phyloP scores from a whole-genome alignment of 768 basidiomycete genomes.

The Lactifluus subvellereus region DNA sequence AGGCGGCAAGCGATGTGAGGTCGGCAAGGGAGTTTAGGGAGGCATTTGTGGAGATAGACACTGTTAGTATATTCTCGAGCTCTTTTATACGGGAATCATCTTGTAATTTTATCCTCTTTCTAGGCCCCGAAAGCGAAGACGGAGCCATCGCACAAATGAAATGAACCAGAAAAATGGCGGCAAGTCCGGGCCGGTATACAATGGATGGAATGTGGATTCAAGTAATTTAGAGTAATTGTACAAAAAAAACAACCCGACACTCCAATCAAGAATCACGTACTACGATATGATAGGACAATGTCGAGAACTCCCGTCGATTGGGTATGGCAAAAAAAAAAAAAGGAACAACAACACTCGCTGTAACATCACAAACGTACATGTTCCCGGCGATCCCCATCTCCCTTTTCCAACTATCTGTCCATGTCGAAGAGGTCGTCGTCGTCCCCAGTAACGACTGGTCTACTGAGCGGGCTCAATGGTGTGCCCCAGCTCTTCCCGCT shows the following conservation, averaged over 20 bases:
- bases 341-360: neutral
- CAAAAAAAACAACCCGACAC: conserved; percentile 1
- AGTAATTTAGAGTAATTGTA: conserved; percentile 16
- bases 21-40: conserved; percentile 78
- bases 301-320: conserved; percentile 6
- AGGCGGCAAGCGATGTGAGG: conserved; percentile 54
- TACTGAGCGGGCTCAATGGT: conserved; percentile 54
- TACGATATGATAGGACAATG: conserved; percentile 14
- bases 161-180: neutral
- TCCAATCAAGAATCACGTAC: conserved; percentile 18
- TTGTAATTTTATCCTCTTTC: conserved; percentile 29
- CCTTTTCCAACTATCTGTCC: conserved; percentile 40
- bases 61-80: conserved; percentile 52
- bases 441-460: conserved; percentile 53
- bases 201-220: neutral
- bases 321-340: conserved; percentile 14
- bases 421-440: conserved; percentile 68
- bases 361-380: conserved; percentile 17
- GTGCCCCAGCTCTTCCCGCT: conserved; percentile 36
- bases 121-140: conserved; percentile 23
- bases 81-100: conserved; percentile 32
- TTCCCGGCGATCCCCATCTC: neutral
- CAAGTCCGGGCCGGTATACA: conserved; percentile 8
- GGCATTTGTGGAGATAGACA: conserved; percentile 45
- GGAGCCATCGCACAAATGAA: conserved; percentile 4